Evolutionary conservation across 331 rosid species (phyloP), one percentile per base, ranked within the genome.

Genomic region (Telfairia occidentalis): DNA sequence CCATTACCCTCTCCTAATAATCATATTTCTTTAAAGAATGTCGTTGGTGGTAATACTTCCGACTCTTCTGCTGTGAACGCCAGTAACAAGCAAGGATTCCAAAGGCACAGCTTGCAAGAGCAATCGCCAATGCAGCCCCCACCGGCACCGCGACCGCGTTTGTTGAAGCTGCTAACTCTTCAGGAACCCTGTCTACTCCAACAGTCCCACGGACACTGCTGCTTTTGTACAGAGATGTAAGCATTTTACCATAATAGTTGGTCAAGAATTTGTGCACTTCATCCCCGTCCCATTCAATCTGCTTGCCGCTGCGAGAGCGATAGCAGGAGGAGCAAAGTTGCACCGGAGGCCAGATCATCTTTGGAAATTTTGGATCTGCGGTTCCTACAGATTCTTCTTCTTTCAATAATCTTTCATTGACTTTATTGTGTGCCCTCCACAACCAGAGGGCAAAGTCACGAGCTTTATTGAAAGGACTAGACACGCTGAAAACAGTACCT

Each of bases 41-140:
- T 83, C 87, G 97, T 78, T 89, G 93, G 88, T 88, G 96, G 71
- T 83, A 90, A 90, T 92, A 95, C 99, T 95, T 95, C 91, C 96
- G 97, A 83, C 96, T 95, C 95, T 95, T 95, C 72, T 95, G 99
- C 81, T 86, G 96, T 1, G 97, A 95, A 21, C 99, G 97, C 99
- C 99, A 95, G 89, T 88, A 92, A 85, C 96, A 95, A 57, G 99
- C 99, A 5, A 95, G 96, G 30, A 95, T 97, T 58, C 99, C 99
- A 18, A 95, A 95, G 74, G 93, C 99, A 80, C 97, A 95, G 81
- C 99, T 92, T 79, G 97, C 99, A 77, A 92, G 84, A 83, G 97
- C 97, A 71, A 95, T 89, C 11, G 97, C 97, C 82, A 95, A 81
- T 49, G 98, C 98, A 60, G 98, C 97, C 65, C 98, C 98, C 24